phyloP scores from a whole-genome alignment of 2,329 filamentous ascomycete genomes.

The Colletotrichum gigasporum region DNA sequence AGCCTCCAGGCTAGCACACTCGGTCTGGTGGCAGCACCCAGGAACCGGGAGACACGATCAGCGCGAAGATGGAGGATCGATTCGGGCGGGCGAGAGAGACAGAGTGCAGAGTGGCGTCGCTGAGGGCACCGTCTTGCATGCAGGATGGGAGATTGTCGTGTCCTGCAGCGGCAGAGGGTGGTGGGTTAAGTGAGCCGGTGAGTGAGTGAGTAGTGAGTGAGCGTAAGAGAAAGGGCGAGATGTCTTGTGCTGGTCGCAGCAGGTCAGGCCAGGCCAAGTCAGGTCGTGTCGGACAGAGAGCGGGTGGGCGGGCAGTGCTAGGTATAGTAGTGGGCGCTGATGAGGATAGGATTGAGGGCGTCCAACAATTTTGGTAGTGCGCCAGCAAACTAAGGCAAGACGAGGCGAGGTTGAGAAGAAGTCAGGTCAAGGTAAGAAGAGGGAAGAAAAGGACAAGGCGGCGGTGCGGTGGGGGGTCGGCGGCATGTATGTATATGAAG shows the following conservation, averaged over 20 bases:
- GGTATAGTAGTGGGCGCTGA: neutral
- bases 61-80: conserved; percentile 1
- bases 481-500: conserved; percentile 29
- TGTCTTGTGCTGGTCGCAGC: conserved; percentile 3
- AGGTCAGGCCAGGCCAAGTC: neutral
- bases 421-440: neutral
- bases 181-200: neutral
- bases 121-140: conserved; percentile 12
- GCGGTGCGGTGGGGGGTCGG: neutral
- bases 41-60: conserved; percentile 14
- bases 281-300: neutral
- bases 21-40: conserved; percentile 11
- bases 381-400: neutral
- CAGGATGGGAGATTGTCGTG: conserved; percentile 14
- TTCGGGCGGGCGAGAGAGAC: conserved; percentile 4
- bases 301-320: neutral
- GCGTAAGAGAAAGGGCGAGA: neutral
- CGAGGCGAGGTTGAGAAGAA: neutral
- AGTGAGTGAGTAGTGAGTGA: neutral
- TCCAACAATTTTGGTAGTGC: neutral
- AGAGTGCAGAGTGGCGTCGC: conserved; percentile 6
- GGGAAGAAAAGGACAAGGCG: conserved; percentile 7
- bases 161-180: neutral
- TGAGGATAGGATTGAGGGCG: neutral
- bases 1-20: conserved; percentile 1